Evolutionary conservation across 75 land plant species (phyloP).

Genomic region (Larix kaempferi): DNA sequence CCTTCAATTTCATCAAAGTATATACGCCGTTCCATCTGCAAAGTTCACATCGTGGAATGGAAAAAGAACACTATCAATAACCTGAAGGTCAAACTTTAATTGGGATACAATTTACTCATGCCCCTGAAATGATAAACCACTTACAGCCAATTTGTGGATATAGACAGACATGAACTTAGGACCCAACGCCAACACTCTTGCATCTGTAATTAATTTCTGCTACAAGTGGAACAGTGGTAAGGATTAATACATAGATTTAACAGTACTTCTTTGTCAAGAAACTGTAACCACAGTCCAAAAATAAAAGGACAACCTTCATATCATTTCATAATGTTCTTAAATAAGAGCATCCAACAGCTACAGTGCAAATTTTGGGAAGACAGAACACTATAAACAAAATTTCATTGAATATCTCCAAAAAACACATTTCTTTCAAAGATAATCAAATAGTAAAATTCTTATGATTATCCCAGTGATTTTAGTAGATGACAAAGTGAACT

Average conservation of each 20-base stretch:
- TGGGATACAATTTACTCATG: neutral
- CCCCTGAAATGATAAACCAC: constrained; percentile 8
- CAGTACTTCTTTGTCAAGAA: neutral
- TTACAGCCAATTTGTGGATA: constrained; percentile 71
- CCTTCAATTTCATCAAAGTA: constrained; percentile 91
- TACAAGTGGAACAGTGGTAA: neutral
- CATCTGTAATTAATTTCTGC: constrained; percentile 81
- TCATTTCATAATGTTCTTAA: no score
- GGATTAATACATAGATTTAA: neutral
- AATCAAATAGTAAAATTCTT: neutral
- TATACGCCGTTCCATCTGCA: constrained; percentile 88
- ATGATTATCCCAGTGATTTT: neutral
- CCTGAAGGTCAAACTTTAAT: neutral
- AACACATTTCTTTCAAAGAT: no score
- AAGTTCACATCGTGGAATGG: constrained; percentile 3
- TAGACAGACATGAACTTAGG: constrained; percentile 93
- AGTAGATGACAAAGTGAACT: neutral
- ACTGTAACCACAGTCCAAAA: neutral
- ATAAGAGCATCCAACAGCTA: no score
- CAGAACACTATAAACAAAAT: no score
- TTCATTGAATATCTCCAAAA: no score
- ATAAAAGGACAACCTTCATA: no score
- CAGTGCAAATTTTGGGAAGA: no score
- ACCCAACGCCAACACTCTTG: constrained; percentile 85
- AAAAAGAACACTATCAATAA: neutral